These are phyloP conservation scores for Tolypocladium capitatum DNA, from an alignment of 2,329 filamentous ascomycete genomes.

Conservation along the genomic window DNA sequence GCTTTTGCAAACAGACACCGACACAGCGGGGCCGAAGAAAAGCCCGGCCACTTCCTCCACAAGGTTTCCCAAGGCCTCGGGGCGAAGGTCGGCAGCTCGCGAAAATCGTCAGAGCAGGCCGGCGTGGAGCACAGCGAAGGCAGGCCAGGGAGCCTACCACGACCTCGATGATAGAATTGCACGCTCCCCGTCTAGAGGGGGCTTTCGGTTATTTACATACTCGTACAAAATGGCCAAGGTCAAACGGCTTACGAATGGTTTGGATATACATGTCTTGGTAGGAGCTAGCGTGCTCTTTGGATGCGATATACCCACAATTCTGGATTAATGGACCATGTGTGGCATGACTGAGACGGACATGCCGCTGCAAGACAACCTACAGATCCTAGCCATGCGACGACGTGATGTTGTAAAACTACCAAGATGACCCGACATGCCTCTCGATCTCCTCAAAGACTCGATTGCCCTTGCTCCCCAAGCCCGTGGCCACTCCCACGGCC, in stretches of 20 bases:
- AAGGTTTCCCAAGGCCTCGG: conserved; percentile 13
- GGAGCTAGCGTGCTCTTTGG: background rate
- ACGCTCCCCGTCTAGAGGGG: background rate
- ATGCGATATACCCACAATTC: conserved; percentile 5
- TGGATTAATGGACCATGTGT: background rate
- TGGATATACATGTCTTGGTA: background rate
- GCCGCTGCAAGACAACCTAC: background rate
- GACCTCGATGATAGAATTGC: conserved; percentile 3
- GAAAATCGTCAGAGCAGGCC: conserved; percentile 17
- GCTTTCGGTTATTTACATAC: background rate
- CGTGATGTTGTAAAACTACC: conserved; percentile 2
- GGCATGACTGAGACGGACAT: background rate
- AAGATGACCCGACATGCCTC: conserved; percentile 8
- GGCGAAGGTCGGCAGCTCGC: conserved; percentile 11
- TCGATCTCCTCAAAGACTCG: conserved; percentile 48
- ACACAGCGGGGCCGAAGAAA: conserved; percentile 7
- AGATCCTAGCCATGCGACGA: background rate
- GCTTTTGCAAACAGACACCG: conserved; percentile 6
- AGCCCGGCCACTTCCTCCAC: conserved; percentile 9
- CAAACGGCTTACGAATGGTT: background rate
- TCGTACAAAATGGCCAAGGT: too few relatives aligned
- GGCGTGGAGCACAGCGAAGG: conserved; percentile 17
- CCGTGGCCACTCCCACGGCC: conserved; percentile 57
- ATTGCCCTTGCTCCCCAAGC: conserved; percentile 49
- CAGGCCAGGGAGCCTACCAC: conserved; percentile 5